Evolutionary conservation across 768 basidiomycete species (phyloP), one percentile per base, ranked within the genome.

Genomic region (Coprinopsis strossmayeri): DNA sequence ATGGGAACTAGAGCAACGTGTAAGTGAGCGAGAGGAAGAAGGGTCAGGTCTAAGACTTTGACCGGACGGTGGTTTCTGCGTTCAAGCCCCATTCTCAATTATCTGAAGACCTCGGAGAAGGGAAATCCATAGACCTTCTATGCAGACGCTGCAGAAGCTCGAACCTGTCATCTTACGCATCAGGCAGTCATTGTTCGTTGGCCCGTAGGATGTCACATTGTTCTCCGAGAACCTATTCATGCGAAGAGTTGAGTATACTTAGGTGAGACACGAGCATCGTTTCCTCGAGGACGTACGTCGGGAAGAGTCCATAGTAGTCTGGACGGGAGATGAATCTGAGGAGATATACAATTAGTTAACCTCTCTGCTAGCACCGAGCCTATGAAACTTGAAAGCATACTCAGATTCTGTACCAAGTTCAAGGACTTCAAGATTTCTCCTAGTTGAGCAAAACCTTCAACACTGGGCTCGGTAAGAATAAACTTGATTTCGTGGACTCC

Each of bases 151-250:
- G 71, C 88, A 90, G 60, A 90, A 85, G 58, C 83, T 77, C 46
- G 85, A 80, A 0, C 74, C 71, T 24, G 75, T 79, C 34, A 87
- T 81, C 46, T 68, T 66, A 34, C 88, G 84, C 88, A 91, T 90
- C 40, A 90, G 77, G 59, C 88, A 90, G 61, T 81, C 84, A 51
- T 87, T 81, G 54, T 88, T 87, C 2, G 87, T 90, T 2, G 88
- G 88, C n/a, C 88, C 77, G 63, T 84, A 90, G 2, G 77, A 74
- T 0, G 84, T 88, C 45, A 63, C 61, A 56, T 89, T 87, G 32
- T 67, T 61, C 27, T 81, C 70, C 0, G 82, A 84, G 59, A 74
- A 88, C 17, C 85, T 87, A 52, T 17, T 3, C 21, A 37, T 15
- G 27, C 24, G 11, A 48, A 17, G 24, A 40, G n/a, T 32, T 30